Evolutionary conservation across 2,329 filamentous ascomycete genomes (phyloP), one percentile per base, ranked within the genome.

Genomic region (Laburnicola sp.): DNA sequence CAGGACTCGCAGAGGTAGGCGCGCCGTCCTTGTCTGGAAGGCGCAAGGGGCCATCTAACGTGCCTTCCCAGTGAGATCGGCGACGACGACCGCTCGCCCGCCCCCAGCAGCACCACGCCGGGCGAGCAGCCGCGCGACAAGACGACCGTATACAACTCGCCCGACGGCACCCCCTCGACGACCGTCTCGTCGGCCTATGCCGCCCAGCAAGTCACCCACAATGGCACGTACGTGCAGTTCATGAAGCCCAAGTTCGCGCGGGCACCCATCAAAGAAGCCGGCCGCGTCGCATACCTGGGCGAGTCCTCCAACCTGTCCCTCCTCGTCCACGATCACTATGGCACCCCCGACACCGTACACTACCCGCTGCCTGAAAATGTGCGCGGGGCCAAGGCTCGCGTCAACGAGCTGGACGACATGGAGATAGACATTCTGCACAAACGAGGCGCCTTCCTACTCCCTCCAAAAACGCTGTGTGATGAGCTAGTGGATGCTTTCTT

Each of bases 231-330:
- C 68, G 82, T 89, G 52, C 88, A 96, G 70, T 85, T 96, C 66
- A 96, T 97, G 89, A 97, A 97, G 77, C 93, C 93, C 28, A 96
- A 95, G 71, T 97, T 97, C 71, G 93, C 91, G 2, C 83, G 93
- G 51, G 94, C 93, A 3, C 93, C 94, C 9, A 97, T 97, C 72
- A 97, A 93, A 64, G 93, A 97, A 75, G 91, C 93, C 34, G 93
- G 93, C 38, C 84, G 93, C 53, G 93, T 97, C 42, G 93, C 93
- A 46, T 97, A 95, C 66, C 81, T 97, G 2, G 93, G 93, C 58
- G 93, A 97, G 73, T 97, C 93, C 0, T 97, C 93, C n/a, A 97
- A 97, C 70, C 79, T 97, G 51, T 96, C 91, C 1, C 80, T 97
- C 16, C 82, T 97, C 16, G 93, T 97, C 34, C 91, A 97, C 71